Base-by-base conservation (phyloP, 2,329 filamentous ascomycete genomes). In the Alternaria alternata region DNA sequence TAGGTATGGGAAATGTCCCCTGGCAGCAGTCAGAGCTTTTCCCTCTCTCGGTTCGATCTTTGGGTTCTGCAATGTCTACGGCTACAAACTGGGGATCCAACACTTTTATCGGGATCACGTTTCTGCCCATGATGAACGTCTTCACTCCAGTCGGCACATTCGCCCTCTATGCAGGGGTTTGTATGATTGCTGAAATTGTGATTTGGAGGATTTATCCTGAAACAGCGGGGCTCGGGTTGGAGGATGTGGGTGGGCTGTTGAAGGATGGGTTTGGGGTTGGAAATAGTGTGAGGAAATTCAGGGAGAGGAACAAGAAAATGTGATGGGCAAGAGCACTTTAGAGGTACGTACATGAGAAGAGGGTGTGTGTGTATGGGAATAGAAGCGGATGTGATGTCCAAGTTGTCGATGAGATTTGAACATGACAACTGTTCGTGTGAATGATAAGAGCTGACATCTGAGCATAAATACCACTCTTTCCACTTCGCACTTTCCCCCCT, bases 21-120 rank as follows among this genome's bases (percentile, higher is more conserved):
- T 98, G 94, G 94, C 94, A 97, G 85, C 94, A 97, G 80, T 92
- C 90, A 68, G 94, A 98, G 80, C 74, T 97, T 32, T 97, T 97
- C 74, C 91, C 93, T 1, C 83, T 94, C 48, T 84, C 85, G 30
- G 91, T 93, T 46, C 88, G 91, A 49, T 89, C 89, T 5, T 79
- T 92, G 1, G 92, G 91, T 28, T 91, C 89, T 59, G 89, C 89
- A 0, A 77, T 92, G 5, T 86, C 90, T 2, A 94, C 94, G 7
- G 90, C 89, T 5, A 96, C 92, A 7, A 97, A 91, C 73, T 98
- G 94, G 94, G 86, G 85, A 4, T 89, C 90, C 24, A 98, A 98
- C 75, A 95, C 96, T 61, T 77, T 95, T 18, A 85, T 97, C 1
- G 94, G 93, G 0, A 80, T 96, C 62, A 95, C 92, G 0, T 98